Percentiles rank a stretch among this genome's conserved stretches.
These are phyloP conservation scores for Exophiala alcalophila DNA, from an alignment of 2,329 filamentous ascomycete genomes.

Conservation along the genomic window DNA sequence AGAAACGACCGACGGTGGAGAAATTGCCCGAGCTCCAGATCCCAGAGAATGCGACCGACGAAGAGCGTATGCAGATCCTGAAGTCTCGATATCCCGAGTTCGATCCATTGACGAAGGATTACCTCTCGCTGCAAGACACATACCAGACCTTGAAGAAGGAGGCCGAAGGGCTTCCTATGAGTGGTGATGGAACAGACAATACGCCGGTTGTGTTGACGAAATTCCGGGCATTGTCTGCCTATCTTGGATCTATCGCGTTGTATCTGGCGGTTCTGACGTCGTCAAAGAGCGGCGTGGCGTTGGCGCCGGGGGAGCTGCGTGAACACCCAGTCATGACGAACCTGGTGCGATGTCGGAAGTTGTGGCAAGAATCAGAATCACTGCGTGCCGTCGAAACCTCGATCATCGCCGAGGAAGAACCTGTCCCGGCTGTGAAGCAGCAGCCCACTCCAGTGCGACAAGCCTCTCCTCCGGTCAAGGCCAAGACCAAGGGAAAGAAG, in stretches of 20 bases:
- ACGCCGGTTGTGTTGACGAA: slow-evolving; percentile 64
- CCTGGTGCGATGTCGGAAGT: slow-evolving; percentile 71
- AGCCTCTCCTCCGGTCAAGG: slow-evolving; percentile 35
- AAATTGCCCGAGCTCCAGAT: slow-evolving; percentile 81
- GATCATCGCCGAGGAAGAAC: slow-evolving; percentile 31
- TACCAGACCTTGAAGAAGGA: slow-evolving; percentile 59
- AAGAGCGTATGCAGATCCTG: slow-evolving; percentile 73
- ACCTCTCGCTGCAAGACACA: slow-evolving; percentile 63
- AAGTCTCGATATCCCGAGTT: slow-evolving; percentile 87
- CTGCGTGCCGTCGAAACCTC: slow-evolving; percentile 54
- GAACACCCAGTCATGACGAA: slow-evolving; percentile 90
- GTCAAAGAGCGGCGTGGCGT: slow-evolving; percentile 58
- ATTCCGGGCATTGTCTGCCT: slow-evolving; percentile 77
- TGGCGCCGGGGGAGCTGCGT: slow-evolving; percentile 74
- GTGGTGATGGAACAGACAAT: slow-evolving; percentile 29
- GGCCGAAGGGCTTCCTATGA: slow-evolving; percentile 55
- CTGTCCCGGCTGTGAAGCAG: slow-evolving; percentile 20
- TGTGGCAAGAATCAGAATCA: slow-evolving; percentile 73
- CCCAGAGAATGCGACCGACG: slow-evolving; percentile 70
- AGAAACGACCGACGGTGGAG: slow-evolving; percentile 62
- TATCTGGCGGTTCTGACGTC: slow-evolving; percentile 94
- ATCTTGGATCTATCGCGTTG: slow-evolving; percentile 81
- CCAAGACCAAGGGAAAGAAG: slow-evolving; percentile 44
- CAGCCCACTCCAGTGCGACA: slow-evolving; percentile 36
- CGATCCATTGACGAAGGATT: slow-evolving; percentile 77